Base-by-base conservation (phyloP, 1,284 basidiomycete genomes). In the Moniliella sp. region DNA sequence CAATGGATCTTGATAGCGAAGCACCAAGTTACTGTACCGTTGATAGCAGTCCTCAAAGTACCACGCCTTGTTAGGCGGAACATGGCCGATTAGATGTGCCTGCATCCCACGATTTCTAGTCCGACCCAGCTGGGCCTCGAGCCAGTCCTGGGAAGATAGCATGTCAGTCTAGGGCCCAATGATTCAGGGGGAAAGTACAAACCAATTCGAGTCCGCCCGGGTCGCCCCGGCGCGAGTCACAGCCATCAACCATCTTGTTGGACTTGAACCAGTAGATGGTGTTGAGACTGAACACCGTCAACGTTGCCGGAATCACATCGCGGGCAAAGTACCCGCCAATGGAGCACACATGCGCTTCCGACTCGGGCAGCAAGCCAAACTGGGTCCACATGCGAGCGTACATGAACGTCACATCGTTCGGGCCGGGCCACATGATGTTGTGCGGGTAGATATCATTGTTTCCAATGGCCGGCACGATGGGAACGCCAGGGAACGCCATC, bases 181-280 rank as follows among this genome's bases (percentile, higher is more conserved):
- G n/a, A n/a, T n/a, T n/a, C n/a, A n/a, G n/a, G n/a, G n/a, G n/a
- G n/a, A n/a, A n/a, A n/a, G n/a, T n/a, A n/a, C n/a, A n/a, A n/a
- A n/a, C n/a, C n/a, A n/a, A n/a, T n/a, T n/a, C n/a, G n/a, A n/a
- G n/a, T n/a, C n/a, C n/a, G n/a, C n/a, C n/a, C n/a, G n/a, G n/a
- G n/a, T n/a, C n/a, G n/a, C n/a, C n/a, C n/a, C n/a, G n/a, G n/a
- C n/a, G n/a, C n/a, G 28, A 31, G 9, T 40, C 35, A 33, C 64
- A 65, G 1, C 63, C 63, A 28, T 64, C 62, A 11, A 53, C 48
- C 73, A 78, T 77, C 65, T 81, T 79, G 64, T 91, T 91, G 18
- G 75, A 75, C 53, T 81, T 76, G 61, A 78, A 91, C 64, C 81
- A 86, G 62, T 82, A 91, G 62, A 91, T 70, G 1, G 83, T 86